phyloP scores from a whole-genome alignment of 371 early-diverging fungal genomes.

The Catenaria anguillulae region DNA sequence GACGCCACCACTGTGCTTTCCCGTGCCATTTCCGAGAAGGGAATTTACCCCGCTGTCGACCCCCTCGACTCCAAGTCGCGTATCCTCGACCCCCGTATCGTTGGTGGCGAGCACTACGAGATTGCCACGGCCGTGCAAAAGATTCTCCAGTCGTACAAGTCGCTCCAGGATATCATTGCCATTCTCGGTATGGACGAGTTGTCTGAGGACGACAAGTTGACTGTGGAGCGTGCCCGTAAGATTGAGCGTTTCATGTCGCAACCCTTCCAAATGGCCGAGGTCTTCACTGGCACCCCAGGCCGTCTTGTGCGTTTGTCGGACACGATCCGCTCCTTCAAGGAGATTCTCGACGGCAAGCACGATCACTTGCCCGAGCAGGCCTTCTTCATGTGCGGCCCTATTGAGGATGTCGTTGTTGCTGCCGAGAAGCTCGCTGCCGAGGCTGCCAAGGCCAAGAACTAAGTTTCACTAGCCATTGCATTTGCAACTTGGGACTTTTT shows the following conservation, averaged over 20 bases:
- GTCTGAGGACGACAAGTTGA: conserved; percentile 95
- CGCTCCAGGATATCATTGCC: conserved; percentile 95
- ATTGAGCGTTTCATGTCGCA: conserved; percentile 96
- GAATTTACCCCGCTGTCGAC: conserved; percentile 98
- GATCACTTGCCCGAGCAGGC: conserved; percentile 88
- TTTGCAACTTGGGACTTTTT: no score
- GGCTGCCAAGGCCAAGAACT: not conserved
- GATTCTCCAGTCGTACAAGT: conserved; percentile 93
- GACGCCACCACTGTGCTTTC: conserved; percentile 98
- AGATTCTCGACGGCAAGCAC: conserved; percentile 92
- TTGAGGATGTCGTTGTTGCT: conserved; percentile 1
- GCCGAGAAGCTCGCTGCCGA: conserved; percentile 6
- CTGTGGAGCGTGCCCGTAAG: conserved; percentile 90
- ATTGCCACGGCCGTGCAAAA: conserved; percentile 88
- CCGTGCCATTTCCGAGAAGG: conserved; percentile 93
- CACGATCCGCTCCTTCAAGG: conserved; percentile 91
- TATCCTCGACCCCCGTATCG: conserved; percentile 91
- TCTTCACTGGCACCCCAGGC: conserved; percentile 96
- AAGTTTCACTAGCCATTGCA: no score
- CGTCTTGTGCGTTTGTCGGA: conserved; percentile 84
- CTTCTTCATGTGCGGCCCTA: conserved; percentile 49
- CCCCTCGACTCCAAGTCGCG: conserved; percentile 97
- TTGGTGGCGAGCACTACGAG: conserved; percentile 89
- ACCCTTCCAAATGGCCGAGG: conserved; percentile 91
- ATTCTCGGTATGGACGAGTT: conserved; percentile 96